Conservation (phyloP, 495 filamentous ascomycete genomes). For the Tuber aestivum region DNA sequence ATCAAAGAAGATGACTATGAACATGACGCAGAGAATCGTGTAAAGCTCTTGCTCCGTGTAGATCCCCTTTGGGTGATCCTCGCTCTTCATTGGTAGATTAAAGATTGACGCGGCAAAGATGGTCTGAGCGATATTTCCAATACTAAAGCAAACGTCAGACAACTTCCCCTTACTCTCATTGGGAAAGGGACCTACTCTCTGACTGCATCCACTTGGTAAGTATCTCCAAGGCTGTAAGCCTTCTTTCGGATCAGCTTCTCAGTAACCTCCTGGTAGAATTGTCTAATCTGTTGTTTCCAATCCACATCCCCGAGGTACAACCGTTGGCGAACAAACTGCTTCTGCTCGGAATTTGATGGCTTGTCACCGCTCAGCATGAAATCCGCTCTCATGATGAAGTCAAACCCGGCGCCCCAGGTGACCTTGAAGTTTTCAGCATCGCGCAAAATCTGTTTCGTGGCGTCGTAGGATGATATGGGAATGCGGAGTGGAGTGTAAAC, state of each 20-base stretch:
- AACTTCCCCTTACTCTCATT: not conserved
- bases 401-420: constrained; percentile 56
- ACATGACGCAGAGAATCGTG: constrained; percentile 64
- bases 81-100: constrained; percentile 65
- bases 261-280: constrained; percentile 59
- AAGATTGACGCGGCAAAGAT: constrained; percentile 69
- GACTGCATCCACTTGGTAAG: constrained; percentile 68
- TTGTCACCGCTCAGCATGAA: constrained; percentile 56
- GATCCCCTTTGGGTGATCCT: constrained; percentile 60
- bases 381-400: constrained; percentile 50
- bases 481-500: constrained; percentile 49
- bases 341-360: constrained; percentile 46
- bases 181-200: constrained; percentile 52
- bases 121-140: constrained; percentile 66
- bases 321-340: constrained; percentile 58
- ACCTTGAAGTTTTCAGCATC: constrained; percentile 59
- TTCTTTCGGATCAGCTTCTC: constrained; percentile 59
- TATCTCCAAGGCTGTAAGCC: constrained; percentile 53
- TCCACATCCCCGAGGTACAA: constrained; percentile 54
- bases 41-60: constrained; percentile 78
- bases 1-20: constrained; percentile 50
- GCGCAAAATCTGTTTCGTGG: constrained; percentile 58
- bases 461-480: constrained; percentile 56
- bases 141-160: constrained; percentile 36
- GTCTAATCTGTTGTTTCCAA: constrained; percentile 55